Evolutionary conservation across 441 rosid species (phyloP).

Genomic region (Erodium texanum): DNA sequence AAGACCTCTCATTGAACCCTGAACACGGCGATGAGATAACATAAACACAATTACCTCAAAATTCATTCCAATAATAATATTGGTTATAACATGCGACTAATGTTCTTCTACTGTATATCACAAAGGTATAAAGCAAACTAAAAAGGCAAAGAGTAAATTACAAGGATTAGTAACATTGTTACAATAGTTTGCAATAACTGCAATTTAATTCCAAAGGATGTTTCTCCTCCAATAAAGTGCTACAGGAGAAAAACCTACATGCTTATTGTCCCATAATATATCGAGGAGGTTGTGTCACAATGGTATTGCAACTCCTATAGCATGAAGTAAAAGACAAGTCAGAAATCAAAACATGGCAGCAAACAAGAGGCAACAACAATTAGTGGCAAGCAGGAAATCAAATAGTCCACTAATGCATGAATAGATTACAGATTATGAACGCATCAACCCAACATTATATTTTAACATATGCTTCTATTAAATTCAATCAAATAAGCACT

Average conservation of each 20-base stretch:
- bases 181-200: slow-evolving; percentile 17
- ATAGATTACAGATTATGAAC: background rate
- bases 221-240: slow-evolving; percentile 24
- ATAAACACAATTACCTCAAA: background rate
- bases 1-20: background rate
- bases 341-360: slow-evolving; percentile 19
- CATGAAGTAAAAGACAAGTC: slow-evolving; percentile 41
- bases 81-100: background rate
- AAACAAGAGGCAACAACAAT: slow-evolving; percentile 9
- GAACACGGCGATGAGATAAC: background rate
- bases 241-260: slow-evolving; percentile 17
- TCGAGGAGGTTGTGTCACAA: slow-evolving; percentile 62
- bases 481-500: background rate
- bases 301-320: slow-evolving; percentile 74
- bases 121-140: background rate
- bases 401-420: background rate
- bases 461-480: background rate
- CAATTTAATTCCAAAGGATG: slow-evolving; percentile 12
- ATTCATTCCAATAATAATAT: background rate
- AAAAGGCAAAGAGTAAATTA: background rate
- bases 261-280: slow-evolving; percentile 25
- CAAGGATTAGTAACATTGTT: slow-evolving; percentile 10
- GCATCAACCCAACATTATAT: background rate
- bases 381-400: background rate
- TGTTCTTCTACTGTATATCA: slow-evolving; percentile 1